phyloP scores from a whole-genome alignment of 352 stramenopile genomes.

The Pseudoperonospora humuli region DNA sequence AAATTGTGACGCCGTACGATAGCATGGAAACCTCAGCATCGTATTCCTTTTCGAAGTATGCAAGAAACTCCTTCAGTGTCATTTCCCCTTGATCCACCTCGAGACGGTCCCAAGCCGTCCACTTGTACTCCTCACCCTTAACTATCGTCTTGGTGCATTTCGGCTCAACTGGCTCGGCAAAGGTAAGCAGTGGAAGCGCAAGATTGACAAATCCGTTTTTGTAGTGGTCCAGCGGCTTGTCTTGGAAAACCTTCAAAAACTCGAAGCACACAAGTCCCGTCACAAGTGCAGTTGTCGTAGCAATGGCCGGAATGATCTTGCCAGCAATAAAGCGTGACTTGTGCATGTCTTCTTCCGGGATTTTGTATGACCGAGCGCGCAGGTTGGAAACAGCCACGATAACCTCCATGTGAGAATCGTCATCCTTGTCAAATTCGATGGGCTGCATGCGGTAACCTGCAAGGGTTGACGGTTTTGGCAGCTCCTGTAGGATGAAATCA shows the following conservation, averaged over 20 bases:
- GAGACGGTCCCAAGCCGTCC: constrained; percentile 97
- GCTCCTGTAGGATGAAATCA: constrained; percentile 63
- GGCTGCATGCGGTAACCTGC: constrained; percentile 87
- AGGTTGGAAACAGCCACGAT: constrained; percentile 96
- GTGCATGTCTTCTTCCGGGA: constrained; percentile 96
- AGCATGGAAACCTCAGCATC: constrained; percentile 98
- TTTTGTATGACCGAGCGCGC: constrained; percentile 96
- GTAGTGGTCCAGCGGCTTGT: constrained; percentile 90
- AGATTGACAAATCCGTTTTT: constrained; percentile 99
- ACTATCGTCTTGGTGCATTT: constrained; percentile 90
- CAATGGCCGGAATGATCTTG: constrained; percentile 99
- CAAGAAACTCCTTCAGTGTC: constrained; percentile 94
- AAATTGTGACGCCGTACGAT: constrained; percentile 91
- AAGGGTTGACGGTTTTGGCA: constrained; percentile 80
- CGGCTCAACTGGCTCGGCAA: constrained; percentile 93
- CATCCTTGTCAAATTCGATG: constrained; percentile 99
- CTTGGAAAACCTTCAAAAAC: constrained; percentile 93
- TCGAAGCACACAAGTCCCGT: constrained; percentile 98
- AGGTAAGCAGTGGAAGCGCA: constrained; percentile 95
- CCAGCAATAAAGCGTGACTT: constrained; percentile 98
- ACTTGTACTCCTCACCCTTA: constrained; percentile 94
- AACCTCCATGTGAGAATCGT: constrained; percentile 97
- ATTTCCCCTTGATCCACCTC: constrained; percentile 94
- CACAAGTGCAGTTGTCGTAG: constrained; percentile 98
- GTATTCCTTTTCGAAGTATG: constrained; percentile 93